These are phyloP conservation scores for Jamesozyma jinghongensis DNA, from an alignment of 805 yeast species.

Conservation along the genomic window DNA sequence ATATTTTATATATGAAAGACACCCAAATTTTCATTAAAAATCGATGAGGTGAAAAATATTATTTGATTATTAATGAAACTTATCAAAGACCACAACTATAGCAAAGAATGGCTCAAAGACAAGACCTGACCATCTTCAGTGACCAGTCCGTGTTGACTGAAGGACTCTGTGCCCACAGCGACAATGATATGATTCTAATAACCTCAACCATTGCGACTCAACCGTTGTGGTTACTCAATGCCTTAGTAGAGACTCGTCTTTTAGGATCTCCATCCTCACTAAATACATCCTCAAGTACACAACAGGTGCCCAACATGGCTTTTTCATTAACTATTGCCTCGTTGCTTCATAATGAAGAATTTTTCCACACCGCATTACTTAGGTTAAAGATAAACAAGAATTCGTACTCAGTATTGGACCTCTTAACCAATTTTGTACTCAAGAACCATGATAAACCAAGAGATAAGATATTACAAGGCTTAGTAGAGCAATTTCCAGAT, in stretches of 20 bases:
- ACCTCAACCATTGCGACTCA: slow-evolving; percentile 44
- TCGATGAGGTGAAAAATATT: no score
- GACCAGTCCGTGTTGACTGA: slow-evolving; percentile 39
- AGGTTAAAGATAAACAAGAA: slow-evolving; percentile 16
- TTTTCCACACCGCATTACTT: slow-evolving; percentile 14
- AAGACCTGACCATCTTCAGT: slow-evolving; percentile 46
- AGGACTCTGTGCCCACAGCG: slow-evolving; percentile 8
- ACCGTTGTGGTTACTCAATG: slow-evolving; percentile 54
- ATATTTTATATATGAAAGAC: no score
- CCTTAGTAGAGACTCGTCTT: slow-evolving; percentile 44
- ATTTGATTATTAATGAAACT: no score
- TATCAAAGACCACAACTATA: no score
- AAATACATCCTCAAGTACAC: slow-evolving; percentile 15
- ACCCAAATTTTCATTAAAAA: no score
- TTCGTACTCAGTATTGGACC: slow-evolving; percentile 34
- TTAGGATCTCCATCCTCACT: slow-evolving; percentile 36
- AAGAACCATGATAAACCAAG: slow-evolving; percentile 46
- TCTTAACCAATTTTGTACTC: slow-evolving; percentile 38
- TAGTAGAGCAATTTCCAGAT: slow-evolving; percentile 53
- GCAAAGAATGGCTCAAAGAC: slow-evolving; percentile 38
- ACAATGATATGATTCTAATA: slow-evolving; percentile 28
- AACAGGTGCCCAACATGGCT: slow-evolving; percentile 3
- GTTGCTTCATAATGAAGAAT: slow-evolving; percentile 18
- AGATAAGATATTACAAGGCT: slow-evolving; percentile 61
- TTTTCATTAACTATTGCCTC: slow-evolving; percentile 23